Conservation (phyloP, 768 basidiomycete genomes). For the Tricholoma hemisulphureum region DNA sequence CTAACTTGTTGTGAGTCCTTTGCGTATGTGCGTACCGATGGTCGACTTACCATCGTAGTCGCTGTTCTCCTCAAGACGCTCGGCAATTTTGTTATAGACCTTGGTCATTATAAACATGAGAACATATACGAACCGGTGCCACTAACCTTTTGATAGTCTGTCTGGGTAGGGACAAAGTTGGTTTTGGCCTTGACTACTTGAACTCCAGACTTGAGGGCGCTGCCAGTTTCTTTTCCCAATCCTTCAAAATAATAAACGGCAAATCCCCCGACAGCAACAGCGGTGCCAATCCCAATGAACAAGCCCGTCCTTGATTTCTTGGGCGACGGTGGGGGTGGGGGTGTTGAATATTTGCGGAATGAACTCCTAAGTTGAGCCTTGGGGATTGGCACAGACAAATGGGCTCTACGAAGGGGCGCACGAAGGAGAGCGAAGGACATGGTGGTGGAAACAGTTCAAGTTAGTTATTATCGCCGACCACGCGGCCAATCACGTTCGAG, state of each 20-base stretch:
- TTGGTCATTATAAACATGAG: constrained; percentile 23
- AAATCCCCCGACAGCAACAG: constrained; percentile 54
- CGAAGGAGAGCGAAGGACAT: constrained; percentile 63
- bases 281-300: constrained; percentile 61
- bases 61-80: constrained; percentile 69
- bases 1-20: constrained; percentile 34
- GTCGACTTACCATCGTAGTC: constrained; percentile 75
- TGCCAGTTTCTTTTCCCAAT: constrained; percentile 43
- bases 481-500: too few relatives aligned
- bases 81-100: constrained; percentile 91
- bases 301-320: constrained; percentile 54
- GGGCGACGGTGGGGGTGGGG: constrained; percentile 42
- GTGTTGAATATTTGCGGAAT: constrained; percentile 61
- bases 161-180: constrained; percentile 73
- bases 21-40: constrained; percentile 11
- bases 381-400: constrained; percentile 31
- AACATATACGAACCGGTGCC: background rate
- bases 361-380: constrained; percentile 38
- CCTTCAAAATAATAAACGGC: constrained; percentile 64
- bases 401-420: constrained; percentile 46
- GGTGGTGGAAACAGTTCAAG: constrained; percentile 7
- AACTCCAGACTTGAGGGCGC: constrained; percentile 57
- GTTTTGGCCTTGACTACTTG: constrained; percentile 62
- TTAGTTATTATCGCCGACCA: background rate
- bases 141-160: constrained; percentile 85